Base-by-base conservation (phyloP, 306 rosid genomes). In the Medicago arabica region DNA sequence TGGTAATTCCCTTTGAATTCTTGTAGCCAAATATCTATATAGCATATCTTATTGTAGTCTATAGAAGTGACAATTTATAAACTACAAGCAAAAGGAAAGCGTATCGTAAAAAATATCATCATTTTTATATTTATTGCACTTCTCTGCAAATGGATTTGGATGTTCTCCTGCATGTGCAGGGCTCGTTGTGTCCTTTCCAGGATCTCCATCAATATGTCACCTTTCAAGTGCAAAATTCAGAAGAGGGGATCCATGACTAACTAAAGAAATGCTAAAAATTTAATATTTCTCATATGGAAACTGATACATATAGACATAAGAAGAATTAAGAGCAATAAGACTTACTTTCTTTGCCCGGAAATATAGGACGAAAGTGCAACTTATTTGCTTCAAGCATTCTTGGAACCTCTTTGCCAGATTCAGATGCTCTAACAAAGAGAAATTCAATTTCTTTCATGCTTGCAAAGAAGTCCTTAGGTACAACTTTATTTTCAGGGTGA, bases 301-400 rank as follows among this genome's bases (percentile, higher is more conserved):
- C 44, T 60, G 31, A 67, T 39, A 57, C 64, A 41, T 51, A 80
- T 51, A 80, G 4, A 69, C 34, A 63, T 49, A 46, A 31, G 31
- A 70, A 62, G 38, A 66, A 13, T 11, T 72, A 72, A 67, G 80
- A 79, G 87, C 38, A 28, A 74, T 74, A 76, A 54, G 82, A 58
- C 79, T 78, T 91, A 93, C 98, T 87, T 87, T 87, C 88, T 87
- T 88, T 89, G 25, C 72, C 91, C 0, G 50, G 86, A 28, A 89
- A 74, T 49, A 91, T 79, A 44, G 96, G 97, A 76, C 92, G 96
- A 50, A 93, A 88, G 66, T 91, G 93, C 67, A 89, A 84, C 72
- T 91, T 91, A 82, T 93, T 91, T 69, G 98, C 97, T 80, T 89
- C 97, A 74, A 91, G 98, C 98, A 93, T 91, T 83, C 89, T 87